Evolutionary conservation across 768 basidiomycete genomes (phyloP).

Genomic region (Hericium coralloides): DNA sequence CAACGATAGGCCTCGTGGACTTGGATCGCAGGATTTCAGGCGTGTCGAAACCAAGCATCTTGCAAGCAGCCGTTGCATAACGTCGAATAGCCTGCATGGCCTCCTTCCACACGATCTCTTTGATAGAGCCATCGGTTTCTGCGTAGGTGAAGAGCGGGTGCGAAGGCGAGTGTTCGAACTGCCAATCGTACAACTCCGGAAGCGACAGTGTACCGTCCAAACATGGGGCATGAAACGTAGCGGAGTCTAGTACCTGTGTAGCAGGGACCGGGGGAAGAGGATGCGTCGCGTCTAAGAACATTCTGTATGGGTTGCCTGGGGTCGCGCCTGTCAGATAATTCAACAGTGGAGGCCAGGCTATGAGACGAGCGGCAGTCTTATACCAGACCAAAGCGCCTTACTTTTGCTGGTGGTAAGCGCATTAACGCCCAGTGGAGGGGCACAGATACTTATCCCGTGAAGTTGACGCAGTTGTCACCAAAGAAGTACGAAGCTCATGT

Average conservation of each 20-base stretch:
- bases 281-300: neutral
- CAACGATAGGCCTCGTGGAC: neutral
- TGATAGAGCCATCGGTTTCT: constrained; percentile 2
- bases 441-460: too few relatives aligned
- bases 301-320: too few relatives aligned
- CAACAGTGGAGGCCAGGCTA: too few relatives aligned
- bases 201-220: constrained; percentile 24
- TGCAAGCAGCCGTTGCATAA: constrained; percentile 5
- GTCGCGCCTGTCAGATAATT: too few relatives aligned
- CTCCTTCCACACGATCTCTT: neutral
- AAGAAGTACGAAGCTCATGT: too few relatives aligned
- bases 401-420: too few relatives aligned
- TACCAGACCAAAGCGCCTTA: too few relatives aligned
- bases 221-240: constrained; percentile 25
- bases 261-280: constrained; percentile 8
- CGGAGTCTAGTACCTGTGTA: constrained; percentile 20
- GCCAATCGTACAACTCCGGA: constrained; percentile 27
- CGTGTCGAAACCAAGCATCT: constrained; percentile 1
- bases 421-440: too few relatives aligned
- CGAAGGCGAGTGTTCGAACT: constrained; percentile 17
- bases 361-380: too few relatives aligned
- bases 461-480: too few relatives aligned
- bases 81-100: neutral
- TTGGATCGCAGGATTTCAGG: constrained; percentile 3
- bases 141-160: constrained; percentile 24